Conservation (phyloP, 148 eudicot species). For the Cornus controversa region DNA sequence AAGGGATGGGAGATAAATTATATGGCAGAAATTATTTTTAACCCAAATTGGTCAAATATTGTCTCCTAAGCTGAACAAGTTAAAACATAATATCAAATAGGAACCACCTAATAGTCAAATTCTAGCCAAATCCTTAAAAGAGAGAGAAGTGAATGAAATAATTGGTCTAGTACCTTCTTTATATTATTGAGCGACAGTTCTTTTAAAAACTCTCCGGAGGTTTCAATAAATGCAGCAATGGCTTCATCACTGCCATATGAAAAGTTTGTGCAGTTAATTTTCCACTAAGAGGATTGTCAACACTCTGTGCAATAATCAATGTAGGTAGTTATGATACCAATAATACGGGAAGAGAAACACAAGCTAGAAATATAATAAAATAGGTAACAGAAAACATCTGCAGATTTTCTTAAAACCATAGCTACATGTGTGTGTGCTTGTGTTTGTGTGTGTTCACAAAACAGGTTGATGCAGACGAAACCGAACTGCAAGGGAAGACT, state of each 20-base stretch:
- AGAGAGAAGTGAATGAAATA: neutral
- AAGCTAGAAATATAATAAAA: constrained; percentile 2
- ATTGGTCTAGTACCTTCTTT: constrained; percentile 40
- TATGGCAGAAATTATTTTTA: neutral
- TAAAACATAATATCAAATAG: neutral
- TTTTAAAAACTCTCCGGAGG: constrained; percentile 52
- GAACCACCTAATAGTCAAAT: neutral
- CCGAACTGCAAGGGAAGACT: too few species aligned
- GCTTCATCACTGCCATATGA: constrained; percentile 79
- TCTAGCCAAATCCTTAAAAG: neutral
- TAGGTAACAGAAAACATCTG: neutral
- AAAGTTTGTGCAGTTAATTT: constrained; percentile 11
- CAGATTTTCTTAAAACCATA: too few species aligned
- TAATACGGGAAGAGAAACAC: neutral
- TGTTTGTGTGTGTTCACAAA: too few species aligned
- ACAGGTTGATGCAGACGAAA: too few species aligned
- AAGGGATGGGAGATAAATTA: neutral
- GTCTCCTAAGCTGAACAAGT: neutral
- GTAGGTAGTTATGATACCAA: neutral
- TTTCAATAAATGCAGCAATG: constrained; percentile 86
- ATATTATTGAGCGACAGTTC: constrained; percentile 70
- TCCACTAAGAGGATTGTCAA: neutral
- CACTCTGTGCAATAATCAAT: neutral
- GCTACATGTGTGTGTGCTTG: too few species aligned
- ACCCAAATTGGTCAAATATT: neutral